Base-by-base conservation (phyloP, 1,139 yeast species). In the Diutina siamensis region DNA sequence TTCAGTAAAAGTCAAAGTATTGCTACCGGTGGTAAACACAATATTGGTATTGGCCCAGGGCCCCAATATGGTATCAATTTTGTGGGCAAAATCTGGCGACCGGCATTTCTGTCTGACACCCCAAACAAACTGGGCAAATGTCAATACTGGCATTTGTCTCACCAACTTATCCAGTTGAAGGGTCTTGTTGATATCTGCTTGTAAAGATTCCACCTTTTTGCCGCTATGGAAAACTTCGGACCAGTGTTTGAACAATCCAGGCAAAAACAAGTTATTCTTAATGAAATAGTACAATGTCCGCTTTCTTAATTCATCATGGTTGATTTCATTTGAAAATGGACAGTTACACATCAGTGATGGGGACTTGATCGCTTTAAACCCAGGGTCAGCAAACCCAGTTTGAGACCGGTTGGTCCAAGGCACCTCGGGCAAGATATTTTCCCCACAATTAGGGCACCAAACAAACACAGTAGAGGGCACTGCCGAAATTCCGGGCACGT, bases 371-470 rank as follows among this genome's bases (percentile, higher is more conserved):
- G 32, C 31, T n/a, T n/a, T 9, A 17, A 38, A 38, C 20, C 28
- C 42, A 15, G 33, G 20, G 15, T 38, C 42, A 15, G 42, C 42
- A 38, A 38, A 38, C 21, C 42, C 42, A 12, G 33, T 38, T 8
- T 4, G 8, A 32, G 21, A 27, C 19, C 13, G 19, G 8, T 22
- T 38, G 19, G 42, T 38, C 42, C 42, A 38, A 4, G 42, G 32
- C 2, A 38, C 42, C n/a, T 25, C 28, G 3, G 19, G 32, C 15
- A 38, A 15, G 21, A 38, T 25, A 20, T 38, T 38, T 15, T 38
- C 42, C 42, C 42, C 42, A 38, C 42, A 38, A 17, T 38, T 22
- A 18, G 42, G 42, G 17, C 42, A 38, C 42, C 42, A 38, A 10
- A 38, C 13, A 25, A 38, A 38, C 21, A 38, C 42, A 19, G 42